Base-by-base conservation (phyloP, 179 eudicot species). In the Monotropa hypopitys region DNA sequence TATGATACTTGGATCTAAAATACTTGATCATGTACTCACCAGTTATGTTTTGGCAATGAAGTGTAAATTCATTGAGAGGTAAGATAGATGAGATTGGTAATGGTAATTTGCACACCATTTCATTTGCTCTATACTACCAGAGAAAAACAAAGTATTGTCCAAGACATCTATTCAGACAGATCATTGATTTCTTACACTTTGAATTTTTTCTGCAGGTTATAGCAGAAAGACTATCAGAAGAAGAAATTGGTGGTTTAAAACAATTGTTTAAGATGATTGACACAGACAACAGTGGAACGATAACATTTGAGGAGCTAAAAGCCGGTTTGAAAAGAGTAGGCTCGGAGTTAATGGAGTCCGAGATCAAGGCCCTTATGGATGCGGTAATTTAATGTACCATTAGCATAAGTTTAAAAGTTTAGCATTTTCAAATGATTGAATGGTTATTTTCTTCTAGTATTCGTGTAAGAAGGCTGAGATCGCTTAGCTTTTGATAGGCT, bases 181-280 rank as follows among this genome's bases (percentile, higher is more conserved):
- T 28, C 43, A 54, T 33, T 4, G 47, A 51, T 53, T 42, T 51
- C 33, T 71, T 61, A 12, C 15, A 53, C 11, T 49, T 9, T 10
- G 69, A 79, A 6, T 53, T 7, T 61, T 73, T 53, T 67, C 23
- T 84, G 79, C 87, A 94, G 97, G 96, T 92, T 67, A 94, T 92
- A 78, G 98, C 97, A 53, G 97, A 94, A 80, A 89, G 97, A 21
- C 97, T 94, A 56, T 94, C 98, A 15, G 98, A 94, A 84, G 98
- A 94, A 87, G 98, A 94, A 79, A 94, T 94, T 53, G 98, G 98
- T n/a, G 98, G 98, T 21, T 74, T 94, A 43, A 87, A 81, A 74
- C 96, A 94, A 86, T 82, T 93, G 74, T 93, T 93, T 82, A 92
- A 83, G 81, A 93, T 93, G 97, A 87, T 93, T 54, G 98, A 93